Percentiles rank a stretch among this genome's conserved stretches.
These are phyloP conservation scores for Osmanthus fragrans DNA, from an alignment of 257 asterid species.

Conservation along the genomic window DNA sequence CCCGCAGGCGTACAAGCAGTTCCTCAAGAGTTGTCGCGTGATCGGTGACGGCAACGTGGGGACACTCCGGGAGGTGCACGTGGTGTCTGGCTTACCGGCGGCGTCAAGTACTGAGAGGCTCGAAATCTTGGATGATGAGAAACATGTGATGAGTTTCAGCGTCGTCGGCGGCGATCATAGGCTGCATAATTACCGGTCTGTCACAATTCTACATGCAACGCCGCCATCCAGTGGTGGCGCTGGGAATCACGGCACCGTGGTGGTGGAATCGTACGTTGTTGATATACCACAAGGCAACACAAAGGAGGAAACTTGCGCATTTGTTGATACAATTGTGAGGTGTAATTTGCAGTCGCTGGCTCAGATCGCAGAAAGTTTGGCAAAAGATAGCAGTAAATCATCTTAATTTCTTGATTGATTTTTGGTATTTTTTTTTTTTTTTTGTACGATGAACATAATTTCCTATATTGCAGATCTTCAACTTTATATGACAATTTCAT, in stretches of 20 bases:
- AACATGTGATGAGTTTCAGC: conserved; percentile 72
- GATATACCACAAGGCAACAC: conserved; percentile 85
- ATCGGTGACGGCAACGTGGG: conserved; percentile 68
- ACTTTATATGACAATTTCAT: background rate
- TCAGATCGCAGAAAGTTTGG: conserved; percentile 47
- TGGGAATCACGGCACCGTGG: conserved; percentile 46
- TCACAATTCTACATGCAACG: conserved; percentile 59
- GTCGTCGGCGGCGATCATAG: conserved; percentile 86
- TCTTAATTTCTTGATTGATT: background rate
- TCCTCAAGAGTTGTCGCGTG: conserved; percentile 71
- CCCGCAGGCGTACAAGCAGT: conserved; percentile 78
- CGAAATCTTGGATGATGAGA: conserved; percentile 72
- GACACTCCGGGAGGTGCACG: conserved; percentile 66
- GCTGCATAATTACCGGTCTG: conserved; percentile 62
- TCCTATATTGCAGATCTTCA: too few relatives aligned
- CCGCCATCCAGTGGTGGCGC: conserved; percentile 17
- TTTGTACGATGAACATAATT: too few relatives aligned
- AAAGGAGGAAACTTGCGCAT: conserved; percentile 66
- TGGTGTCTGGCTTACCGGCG: conserved; percentile 79
- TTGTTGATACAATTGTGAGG: conserved; percentile 73
- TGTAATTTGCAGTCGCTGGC: conserved; percentile 78
- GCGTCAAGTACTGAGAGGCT: conserved; percentile 70
- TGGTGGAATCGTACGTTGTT: conserved; percentile 81
- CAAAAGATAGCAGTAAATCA: conserved; percentile 22
- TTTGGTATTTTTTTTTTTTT: too few relatives aligned